Percentiles rank a stretch among this genome's conserved stretches.
These are phyloP conservation scores for Termitomyces sp. DNA, from an alignment of 768 basidiomycete genomes.

Conservation along the genomic window DNA sequence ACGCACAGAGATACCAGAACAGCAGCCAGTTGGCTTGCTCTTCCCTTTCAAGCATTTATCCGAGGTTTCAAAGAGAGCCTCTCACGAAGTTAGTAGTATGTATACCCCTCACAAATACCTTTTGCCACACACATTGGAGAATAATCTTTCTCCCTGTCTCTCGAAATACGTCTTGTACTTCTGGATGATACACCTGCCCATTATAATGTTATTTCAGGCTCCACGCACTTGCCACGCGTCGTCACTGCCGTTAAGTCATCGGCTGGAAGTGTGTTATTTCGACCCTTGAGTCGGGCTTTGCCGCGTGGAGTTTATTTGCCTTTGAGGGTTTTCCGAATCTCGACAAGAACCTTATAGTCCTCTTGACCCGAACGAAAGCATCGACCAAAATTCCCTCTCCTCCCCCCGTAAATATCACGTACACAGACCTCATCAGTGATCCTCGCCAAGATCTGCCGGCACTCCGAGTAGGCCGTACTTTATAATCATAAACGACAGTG, in stretches of 20 bases:
- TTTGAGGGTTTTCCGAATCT: not conserved
- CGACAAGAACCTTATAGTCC: not conserved
- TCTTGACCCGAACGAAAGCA: not conserved
- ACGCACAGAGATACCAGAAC: slow-evolving; percentile 41
- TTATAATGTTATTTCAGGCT: slow-evolving; percentile 6
- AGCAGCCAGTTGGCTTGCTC: slow-evolving; percentile 52
- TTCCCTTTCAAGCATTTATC: slow-evolving; percentile 60
- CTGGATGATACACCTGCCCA: slow-evolving; percentile 4
- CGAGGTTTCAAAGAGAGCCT: slow-evolving; percentile 65
- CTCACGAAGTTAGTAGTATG: slow-evolving; percentile 10
- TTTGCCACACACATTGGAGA: not conserved
- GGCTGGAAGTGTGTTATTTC: not conserved
- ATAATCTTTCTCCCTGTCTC: not conserved
- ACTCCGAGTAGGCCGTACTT: not conserved
- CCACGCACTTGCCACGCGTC: slow-evolving; percentile 3
- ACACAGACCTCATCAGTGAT: not conserved
- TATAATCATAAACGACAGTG: not conserved
- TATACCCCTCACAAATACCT: not conserved
- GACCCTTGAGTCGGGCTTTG: slow-evolving; percentile 13
- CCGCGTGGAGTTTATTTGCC: slow-evolving; percentile 10
- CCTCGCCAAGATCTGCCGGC: not conserved
- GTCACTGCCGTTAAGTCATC: not conserved
- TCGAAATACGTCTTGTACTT: slow-evolving; percentile 6
- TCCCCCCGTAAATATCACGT: not conserved
- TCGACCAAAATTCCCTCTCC: not conserved